Conservation (phyloP, 1,284 basidiomycete species). For the Lignosus rhinocerotis region DNA sequence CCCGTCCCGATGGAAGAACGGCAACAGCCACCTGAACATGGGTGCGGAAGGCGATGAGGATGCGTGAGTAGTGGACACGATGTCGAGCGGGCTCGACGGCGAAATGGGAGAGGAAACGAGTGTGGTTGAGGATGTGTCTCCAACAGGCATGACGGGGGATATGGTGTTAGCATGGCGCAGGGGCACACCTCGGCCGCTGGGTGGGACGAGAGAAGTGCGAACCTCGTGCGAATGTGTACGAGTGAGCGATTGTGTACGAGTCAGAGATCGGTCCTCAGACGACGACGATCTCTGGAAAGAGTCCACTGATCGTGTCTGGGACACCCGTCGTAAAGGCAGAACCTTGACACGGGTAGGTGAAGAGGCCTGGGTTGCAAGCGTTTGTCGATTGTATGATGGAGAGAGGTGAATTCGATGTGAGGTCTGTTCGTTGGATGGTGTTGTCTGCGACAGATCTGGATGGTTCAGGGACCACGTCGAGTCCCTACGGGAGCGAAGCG, state of each 20-base stretch:
- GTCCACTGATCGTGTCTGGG: slow-evolving; percentile 16
- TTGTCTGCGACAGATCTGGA: slow-evolving; percentile 14
- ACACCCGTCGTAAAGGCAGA: slow-evolving; percentile 1
- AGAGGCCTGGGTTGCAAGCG: not conserved
- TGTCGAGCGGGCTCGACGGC: slow-evolving; percentile 5
- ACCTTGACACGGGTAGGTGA: slow-evolving; percentile 1
- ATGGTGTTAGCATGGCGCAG: slow-evolving; percentile 21
- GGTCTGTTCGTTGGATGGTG: not conserved
- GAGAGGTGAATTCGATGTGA: not conserved
- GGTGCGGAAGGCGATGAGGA: slow-evolving; percentile 37
- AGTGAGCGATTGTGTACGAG: not conserved
- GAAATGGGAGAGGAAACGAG: not conserved
- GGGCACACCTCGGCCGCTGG: slow-evolving; percentile 8
- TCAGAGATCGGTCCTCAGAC: not conserved
- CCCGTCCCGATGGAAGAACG: slow-evolving; percentile 43
- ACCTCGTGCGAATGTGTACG: slow-evolving; percentile 14
- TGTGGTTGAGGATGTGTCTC: not conserved
- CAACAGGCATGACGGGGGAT: slow-evolving; percentile 10
- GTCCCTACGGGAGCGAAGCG: slow-evolving; percentile 43
- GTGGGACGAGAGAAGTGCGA: not conserved
- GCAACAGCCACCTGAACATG: slow-evolving; percentile 58
- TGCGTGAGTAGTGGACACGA: slow-evolving; percentile 14
- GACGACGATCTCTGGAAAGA: slow-evolving; percentile 10
- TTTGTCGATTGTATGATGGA: slow-evolving; percentile 4
- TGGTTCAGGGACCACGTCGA: slow-evolving; percentile 31